Conservation (phyloP, 139 green algal genomes). For the Picochlorum sp. region DNA sequence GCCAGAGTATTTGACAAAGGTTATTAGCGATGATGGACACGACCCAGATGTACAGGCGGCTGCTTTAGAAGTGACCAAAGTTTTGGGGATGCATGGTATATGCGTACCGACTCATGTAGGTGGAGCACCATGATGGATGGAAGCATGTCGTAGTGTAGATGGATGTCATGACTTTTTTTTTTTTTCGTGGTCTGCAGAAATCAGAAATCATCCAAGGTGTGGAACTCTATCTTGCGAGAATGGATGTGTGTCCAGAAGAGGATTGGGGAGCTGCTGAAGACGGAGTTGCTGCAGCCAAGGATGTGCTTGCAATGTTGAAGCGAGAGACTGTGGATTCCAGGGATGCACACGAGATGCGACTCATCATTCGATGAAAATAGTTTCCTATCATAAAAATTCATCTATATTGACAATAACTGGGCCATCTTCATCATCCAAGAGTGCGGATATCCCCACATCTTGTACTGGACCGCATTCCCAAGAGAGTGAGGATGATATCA, state of each 20-base stretch:
- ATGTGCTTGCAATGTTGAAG: constrained; percentile 1
- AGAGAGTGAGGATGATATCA: no score
- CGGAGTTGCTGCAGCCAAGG: constrained; percentile 18
- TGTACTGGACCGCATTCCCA: no score
- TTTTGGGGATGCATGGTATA: no score
- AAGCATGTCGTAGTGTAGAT: no score
- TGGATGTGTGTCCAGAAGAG: constrained; percentile 26
- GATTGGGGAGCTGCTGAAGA: constrained; percentile 23
- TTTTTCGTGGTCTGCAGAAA: neutral
- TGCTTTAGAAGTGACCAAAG: no score
- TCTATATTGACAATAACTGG: neutral
- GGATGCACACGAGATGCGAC: constrained; percentile 4
- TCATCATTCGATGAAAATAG: neutral
- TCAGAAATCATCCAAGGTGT: neutral
- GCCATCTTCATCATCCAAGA: constrained; percentile 15
- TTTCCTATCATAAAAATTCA: neutral
- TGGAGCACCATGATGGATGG: neutral
- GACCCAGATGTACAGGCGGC: no score
- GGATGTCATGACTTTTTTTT: neutral
- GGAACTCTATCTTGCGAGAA: constrained; percentile 8
- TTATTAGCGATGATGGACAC: no score
- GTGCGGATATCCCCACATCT: no score
- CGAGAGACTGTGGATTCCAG: constrained; percentile 26
- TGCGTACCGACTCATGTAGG: neutral
- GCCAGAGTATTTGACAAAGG: neutral